Percentiles rank a stretch among this genome's conserved stretches.
Evolutionary conservation across 75 land plant species (phyloP).

Genomic region (Pinus albicaulis): DNA sequence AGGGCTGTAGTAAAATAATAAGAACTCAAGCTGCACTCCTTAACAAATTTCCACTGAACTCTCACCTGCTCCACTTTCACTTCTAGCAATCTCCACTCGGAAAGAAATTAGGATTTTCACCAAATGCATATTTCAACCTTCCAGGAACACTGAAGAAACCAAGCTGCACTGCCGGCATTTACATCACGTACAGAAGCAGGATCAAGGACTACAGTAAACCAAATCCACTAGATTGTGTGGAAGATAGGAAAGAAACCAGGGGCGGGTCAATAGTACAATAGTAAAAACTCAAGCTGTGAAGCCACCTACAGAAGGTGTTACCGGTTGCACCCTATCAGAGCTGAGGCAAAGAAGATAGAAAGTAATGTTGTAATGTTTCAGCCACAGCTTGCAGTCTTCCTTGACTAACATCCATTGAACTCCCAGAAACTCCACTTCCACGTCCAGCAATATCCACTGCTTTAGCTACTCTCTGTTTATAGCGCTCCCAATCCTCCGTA

Average conservation of each 20-base stretch:
- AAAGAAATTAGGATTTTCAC: conserved; percentile 53
- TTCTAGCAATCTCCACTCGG: conserved; percentile 38
- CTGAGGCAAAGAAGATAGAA: conserved; percentile 51
- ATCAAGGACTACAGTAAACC: conserved; percentile 80
- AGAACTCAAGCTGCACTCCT: neutral
- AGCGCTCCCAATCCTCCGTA: conserved; percentile 88
- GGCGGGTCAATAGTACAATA: neutral
- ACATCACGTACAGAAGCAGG: conserved; percentile 71
- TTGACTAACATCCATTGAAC: conserved; percentile 31
- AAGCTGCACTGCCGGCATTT: conserved; percentile 98
- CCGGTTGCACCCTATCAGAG: conserved; percentile 41
- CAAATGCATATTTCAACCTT: conserved; percentile 75
- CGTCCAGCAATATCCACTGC: conserved; percentile 51
- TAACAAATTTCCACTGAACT: conserved; percentile 31
- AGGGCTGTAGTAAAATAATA: neutral
- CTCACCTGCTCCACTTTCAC: conserved; percentile 17
- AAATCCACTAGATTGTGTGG: conserved; percentile 71
- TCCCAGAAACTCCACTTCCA: conserved; percentile 19
- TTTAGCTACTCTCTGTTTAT: conserved; percentile 72
- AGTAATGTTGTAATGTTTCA: conserved; percentile 64
- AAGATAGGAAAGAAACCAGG: conserved; percentile 13
- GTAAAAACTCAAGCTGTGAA: neutral
- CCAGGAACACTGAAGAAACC: conserved; percentile 92
- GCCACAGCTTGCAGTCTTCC: conserved; percentile 81
- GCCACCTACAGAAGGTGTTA: conserved; percentile 5